Evolutionary conservation across 2,329 filamentous ascomycete genomes (phyloP), one percentile per base, ranked within the genome.

Genomic region (Fusarium tanahbumbuense): DNA sequence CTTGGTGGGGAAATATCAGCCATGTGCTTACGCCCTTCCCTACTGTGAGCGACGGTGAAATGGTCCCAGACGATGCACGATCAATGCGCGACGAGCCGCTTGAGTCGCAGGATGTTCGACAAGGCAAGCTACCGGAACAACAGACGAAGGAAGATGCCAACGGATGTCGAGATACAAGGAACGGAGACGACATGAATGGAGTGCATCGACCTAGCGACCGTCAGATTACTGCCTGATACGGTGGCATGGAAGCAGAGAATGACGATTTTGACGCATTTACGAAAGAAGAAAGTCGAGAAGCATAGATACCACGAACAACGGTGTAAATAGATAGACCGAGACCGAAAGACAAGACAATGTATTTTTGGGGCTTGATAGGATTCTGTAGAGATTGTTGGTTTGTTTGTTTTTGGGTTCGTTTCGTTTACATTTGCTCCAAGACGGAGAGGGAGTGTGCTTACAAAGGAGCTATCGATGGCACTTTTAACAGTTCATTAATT

Each of bases 1-100:
- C 83, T 40, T 93, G 91, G 91, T 92, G 90, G 90, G 90, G 90
- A 49, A 87, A 92, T 71, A 91, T 93, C 72, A 87, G 84, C 75
- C 88, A 89, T 76, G 89, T 91, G 20, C 83, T 92, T 56, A 90
- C 88, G 37, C 89, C 90, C 6, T 92, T 90, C 81, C 91, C 89
- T 2, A 84, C 88, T 15, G 87, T 91, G 18, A 82, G 83, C 57
- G 85, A 86, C 44, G 81, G 85, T 28, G 84, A 88, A 68, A 84
- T 91, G 45, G 78, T 88, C 59, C 85, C 85, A 2, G 86, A 88
- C 69, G 74, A 80, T 41, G 78, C 76, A 20, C 77, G 78, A 60
- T 70, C 75, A 30, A 74, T 77, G 64, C 75, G 75, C 52, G 79
- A 81, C 53, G 77, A 80, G 34, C 79, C 79, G 11, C 68, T 77